Evolutionary conservation across 345 rosid genomes (phyloP).

Genomic region (Salix suchowensis): DNA sequence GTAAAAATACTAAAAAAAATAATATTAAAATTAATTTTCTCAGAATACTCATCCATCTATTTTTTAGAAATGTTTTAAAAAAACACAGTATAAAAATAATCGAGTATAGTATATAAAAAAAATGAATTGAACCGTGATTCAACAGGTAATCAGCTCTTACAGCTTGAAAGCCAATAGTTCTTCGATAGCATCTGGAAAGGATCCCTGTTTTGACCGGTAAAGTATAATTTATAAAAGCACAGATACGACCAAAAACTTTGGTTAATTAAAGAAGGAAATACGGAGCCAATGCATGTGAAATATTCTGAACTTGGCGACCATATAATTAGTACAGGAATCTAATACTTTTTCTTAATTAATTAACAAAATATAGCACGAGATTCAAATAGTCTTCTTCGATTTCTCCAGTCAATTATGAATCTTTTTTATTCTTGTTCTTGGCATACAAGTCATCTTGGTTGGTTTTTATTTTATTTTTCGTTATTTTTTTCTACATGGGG

Average conservation of each 20-base stretch:
- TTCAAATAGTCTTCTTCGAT: slow-evolving; percentile 5
- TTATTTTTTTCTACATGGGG: no score
- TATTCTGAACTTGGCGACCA: slow-evolving; percentile 18
- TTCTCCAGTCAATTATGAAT: slow-evolving; percentile 4
- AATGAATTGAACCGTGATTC: no score
- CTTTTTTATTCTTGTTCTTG: slow-evolving; percentile 13
- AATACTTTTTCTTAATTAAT: not conserved
- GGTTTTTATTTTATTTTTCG: not conserved
- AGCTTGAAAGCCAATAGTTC: not conserved
- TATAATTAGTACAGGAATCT: slow-evolving; percentile 21
- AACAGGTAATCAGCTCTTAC: not conserved
- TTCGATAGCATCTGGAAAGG: slow-evolving; percentile 8
- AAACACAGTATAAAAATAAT: no score
- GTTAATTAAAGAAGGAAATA: not conserved
- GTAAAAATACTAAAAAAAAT: no score
- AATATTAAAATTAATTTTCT: no score
- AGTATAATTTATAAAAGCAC: slow-evolving; percentile 10
- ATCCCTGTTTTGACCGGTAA: slow-evolving; percentile 9
- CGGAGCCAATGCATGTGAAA: slow-evolving; percentile 26
- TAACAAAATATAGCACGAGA: not conserved
- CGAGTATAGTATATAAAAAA: no score
- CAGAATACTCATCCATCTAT: no score
- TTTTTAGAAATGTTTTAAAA: no score
- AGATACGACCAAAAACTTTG: not conserved
- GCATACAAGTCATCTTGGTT: not conserved